phyloP scores from a whole-genome alignment of 352 stramenopile species.

The Phytophthora europaea region DNA sequence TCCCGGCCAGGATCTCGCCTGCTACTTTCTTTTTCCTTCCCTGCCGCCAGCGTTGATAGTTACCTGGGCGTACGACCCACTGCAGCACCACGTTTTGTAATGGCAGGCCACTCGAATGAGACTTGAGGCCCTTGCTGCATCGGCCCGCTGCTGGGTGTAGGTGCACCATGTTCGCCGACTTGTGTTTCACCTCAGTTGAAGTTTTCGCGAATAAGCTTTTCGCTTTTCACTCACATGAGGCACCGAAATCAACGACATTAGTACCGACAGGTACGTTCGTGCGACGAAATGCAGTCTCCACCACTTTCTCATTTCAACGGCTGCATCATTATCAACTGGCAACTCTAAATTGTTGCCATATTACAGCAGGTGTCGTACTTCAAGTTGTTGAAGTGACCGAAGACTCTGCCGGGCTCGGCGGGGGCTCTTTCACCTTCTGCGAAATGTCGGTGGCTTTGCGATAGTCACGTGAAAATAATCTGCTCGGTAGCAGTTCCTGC shows the following conservation, averaged over 20 bases:
- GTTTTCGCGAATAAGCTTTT: neutral
- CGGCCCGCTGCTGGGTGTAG: neutral
- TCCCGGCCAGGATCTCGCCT: neutral
- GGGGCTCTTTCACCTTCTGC: conserved; percentile 27
- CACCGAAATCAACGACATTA: too few relatives aligned
- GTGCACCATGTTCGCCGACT: neutral
- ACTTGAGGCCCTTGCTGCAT: neutral
- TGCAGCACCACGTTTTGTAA: neutral
- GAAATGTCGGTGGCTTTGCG: neutral
- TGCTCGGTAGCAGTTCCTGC: conserved; percentile 23
- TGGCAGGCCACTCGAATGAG: neutral
- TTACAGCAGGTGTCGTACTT: neutral
- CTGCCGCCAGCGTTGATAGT: neutral
- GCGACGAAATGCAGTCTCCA: neutral
- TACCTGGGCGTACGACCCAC: neutral
- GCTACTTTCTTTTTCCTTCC: neutral
- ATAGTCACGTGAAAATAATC: conserved; percentile 20
- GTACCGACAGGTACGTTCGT: neutral
- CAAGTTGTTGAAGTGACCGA: conserved; percentile 15
- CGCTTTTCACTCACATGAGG: neutral
- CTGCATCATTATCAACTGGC: neutral
- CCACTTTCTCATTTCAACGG: neutral
- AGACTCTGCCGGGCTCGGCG: conserved; percentile 20
- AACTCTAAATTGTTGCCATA: neutral
- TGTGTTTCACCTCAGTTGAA: neutral